phyloP scores from a whole-genome alignment of 441 rosid species.

The Arabidopsis hybrid region DNA sequence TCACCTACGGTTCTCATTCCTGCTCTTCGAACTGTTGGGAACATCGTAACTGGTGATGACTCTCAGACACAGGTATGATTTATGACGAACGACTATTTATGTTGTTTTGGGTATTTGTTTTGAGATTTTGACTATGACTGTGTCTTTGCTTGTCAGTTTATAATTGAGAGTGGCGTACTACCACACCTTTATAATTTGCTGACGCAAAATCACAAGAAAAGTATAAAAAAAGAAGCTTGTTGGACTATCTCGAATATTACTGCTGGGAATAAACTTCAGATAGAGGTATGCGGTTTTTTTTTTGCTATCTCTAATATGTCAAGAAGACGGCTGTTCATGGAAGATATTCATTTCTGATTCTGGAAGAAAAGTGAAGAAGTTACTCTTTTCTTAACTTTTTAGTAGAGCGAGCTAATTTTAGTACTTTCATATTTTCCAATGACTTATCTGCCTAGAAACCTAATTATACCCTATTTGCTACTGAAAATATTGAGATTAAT shows the following conservation, averaged over 20 bases:
- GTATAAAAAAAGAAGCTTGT: slow-evolving; percentile 73
- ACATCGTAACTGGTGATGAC: slow-evolving; percentile 64
- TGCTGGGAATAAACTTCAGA: slow-evolving; percentile 65
- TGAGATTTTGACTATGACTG: slow-evolving; percentile 17
- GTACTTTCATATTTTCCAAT: not conserved
- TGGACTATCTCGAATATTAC: slow-evolving; percentile 76
- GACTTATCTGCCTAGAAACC: not conserved
- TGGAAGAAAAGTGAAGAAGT: slow-evolving; percentile 6
- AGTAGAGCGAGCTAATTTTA: slow-evolving; percentile 2
- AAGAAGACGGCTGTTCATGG: slow-evolving; percentile 19
- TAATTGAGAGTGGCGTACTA: slow-evolving; percentile 67
- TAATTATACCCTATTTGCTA: slow-evolving; percentile 2
- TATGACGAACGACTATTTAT: slow-evolving; percentile 3
- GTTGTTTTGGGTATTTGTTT: slow-evolving; percentile 20
- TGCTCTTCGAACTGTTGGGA: slow-evolving; percentile 61
- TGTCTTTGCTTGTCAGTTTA: slow-evolving; percentile 56
- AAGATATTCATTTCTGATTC: slow-evolving; percentile 24
- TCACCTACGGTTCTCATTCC: slow-evolving; percentile 62
- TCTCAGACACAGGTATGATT: slow-evolving; percentile 59
- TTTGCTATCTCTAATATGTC: slow-evolving; percentile 24
- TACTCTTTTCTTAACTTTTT: slow-evolving; percentile 1
- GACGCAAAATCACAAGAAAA: slow-evolving; percentile 66
- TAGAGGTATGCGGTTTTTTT: slow-evolving; percentile 52
- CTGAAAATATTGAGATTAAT: not conserved
- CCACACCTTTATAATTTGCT: slow-evolving; percentile 61